A percentile compares a stretch with the other conserved stretches of the same genome.
Evolutionary conservation across 495 filamentous ascomycete species (phyloP).

Genomic region (Xylaria telfairii): DNA sequence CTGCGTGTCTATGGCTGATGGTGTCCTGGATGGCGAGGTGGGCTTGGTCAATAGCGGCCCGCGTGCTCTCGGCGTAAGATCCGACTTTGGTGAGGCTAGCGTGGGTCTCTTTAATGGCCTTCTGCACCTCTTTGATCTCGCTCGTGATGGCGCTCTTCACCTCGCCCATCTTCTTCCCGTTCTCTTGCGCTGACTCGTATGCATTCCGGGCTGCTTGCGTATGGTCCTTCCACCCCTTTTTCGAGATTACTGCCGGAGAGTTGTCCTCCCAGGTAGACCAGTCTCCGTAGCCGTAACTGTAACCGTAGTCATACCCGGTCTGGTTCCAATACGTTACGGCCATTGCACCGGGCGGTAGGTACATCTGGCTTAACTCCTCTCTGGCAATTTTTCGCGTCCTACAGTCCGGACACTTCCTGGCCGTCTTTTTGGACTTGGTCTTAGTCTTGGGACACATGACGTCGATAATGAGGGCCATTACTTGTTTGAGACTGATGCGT

Average conservation of each 20-base stretch:
- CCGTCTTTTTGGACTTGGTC: slow-evolving; percentile 18
- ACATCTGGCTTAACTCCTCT: slow-evolving; percentile 4
- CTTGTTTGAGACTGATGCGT: slow-evolving; percentile 7
- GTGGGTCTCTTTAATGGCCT: slow-evolving; percentile 31
- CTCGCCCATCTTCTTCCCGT: slow-evolving; percentile 32
- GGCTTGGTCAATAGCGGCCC: slow-evolving; percentile 26
- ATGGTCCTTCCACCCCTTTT: slow-evolving; percentile 13
- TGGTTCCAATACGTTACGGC: not conserved
- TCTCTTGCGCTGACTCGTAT: slow-evolving; percentile 23
- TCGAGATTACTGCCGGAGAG: slow-evolving; percentile 11
- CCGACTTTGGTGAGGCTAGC: slow-evolving; percentile 14
- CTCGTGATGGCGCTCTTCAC: slow-evolving; percentile 26
- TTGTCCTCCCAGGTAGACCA: slow-evolving; percentile 14
- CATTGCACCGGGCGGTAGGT: not conserved
- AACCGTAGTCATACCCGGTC: not conserved
- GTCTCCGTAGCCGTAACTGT: slow-evolving; percentile 16
- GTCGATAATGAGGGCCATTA: slow-evolving; percentile 21
- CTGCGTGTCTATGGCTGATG: slow-evolving; percentile 31
- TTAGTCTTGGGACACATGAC: slow-evolving; percentile 22
- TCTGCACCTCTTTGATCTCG: slow-evolving; percentile 27
- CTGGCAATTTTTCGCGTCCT: not conserved
- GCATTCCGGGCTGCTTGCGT: slow-evolving; percentile 5
- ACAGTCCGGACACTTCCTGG: slow-evolving; percentile 13
- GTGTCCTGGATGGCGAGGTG: slow-evolving; percentile 24
- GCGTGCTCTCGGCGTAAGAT: slow-evolving; percentile 22